Percentiles rank a stretch among this genome's conserved stretches.
Conservation (phyloP, 2,329 filamentous ascomycete species). For the Pestalotiopsis fici region DNA sequence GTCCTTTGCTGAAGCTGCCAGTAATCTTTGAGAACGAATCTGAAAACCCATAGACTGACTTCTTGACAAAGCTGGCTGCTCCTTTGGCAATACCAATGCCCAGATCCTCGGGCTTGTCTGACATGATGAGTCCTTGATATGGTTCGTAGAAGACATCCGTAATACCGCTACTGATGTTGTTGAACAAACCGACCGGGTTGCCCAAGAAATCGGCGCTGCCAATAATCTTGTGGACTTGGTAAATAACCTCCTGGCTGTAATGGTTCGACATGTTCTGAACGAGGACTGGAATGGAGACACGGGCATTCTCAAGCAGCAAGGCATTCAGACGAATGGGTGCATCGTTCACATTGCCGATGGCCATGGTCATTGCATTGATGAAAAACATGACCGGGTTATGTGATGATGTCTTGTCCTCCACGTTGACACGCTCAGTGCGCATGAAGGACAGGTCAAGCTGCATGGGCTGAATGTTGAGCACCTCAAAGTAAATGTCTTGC, state of each 20-base stretch:
- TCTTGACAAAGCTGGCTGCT: conserved; percentile 96
- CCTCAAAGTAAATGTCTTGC: conserved; percentile 96
- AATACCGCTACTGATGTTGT: conserved; percentile 95
- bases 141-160: conserved; percentile 99
- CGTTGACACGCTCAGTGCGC: conserved; percentile 93
- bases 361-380: conserved; percentile 98
- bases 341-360: conserved; percentile 98
- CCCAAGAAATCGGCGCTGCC: conserved; percentile 97
- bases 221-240: conserved; percentile 95
- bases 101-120: conserved; percentile 91
- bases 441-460: conserved; percentile 97
- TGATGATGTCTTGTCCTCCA: conserved; percentile 88
- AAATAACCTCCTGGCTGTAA: conserved; percentile 94
- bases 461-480: conserved; percentile 96
- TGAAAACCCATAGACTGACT: conserved; percentile 95
- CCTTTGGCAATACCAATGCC: conserved; percentile 95
- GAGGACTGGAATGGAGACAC: conserved; percentile 82
- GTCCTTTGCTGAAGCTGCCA: conserved; percentile 92
- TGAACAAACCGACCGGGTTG: conserved; percentile 96
- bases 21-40: conserved; percentile 98
- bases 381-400: conserved; percentile 98
- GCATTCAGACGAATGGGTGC: conserved; percentile 93
- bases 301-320: conserved; percentile 90
- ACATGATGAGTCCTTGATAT: conserved; percentile 96
- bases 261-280: conserved; percentile 87